Base-by-base conservation (phyloP, 73 alveolate genomes). In the Blepharisma japonicum region DNA sequence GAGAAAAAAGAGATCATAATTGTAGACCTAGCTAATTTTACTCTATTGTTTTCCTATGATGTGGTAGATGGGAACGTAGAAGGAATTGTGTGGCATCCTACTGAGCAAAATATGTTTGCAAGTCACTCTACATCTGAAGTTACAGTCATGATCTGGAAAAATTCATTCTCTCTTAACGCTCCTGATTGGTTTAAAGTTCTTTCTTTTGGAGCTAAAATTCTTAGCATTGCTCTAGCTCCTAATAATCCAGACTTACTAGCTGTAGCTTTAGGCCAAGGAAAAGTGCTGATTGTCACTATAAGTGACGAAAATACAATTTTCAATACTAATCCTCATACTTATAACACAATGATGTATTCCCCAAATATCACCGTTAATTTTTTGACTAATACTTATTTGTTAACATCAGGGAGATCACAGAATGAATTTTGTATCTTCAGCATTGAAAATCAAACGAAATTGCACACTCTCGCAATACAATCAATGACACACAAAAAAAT, bases 391-490 rank as follows among this genome's bases (percentile, higher is more conserved):
- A 61, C 14, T 39, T 61, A 14, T 61, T 61, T 61, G 23, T 25
- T 61, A 9, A 61, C 74, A 14, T 61, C 74, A 18, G 74, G 74
- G 5, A 61, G 74, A 25, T 61, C 74, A 18, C 74, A 61, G 48
- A 61, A 61, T 61, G 74, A 61, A 25, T 61, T 61, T 11, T 61
- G 74, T 61, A 14, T 61, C 0, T 8, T 39, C 18, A 61, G 23
- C 14, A n/a, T 61, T 25, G 74, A 61, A 2, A 18, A n/a, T 20
- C 14, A 61, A 2, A 11, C 14, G 47, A 61, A 25, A 61, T 18
- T 39, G 11, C 74, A 61, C 5, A 61, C 23, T 61, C 5, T 61
- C 5, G 14, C 74, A 14, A 61, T 61, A 18, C 74, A 61, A 39
- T 61, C 74, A 14, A 8, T 61, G 39, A 14, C 74, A 61, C 14